phyloP scores from a whole-genome alignment of 1,139 yeast genomes.

The Geotrichum australiense region DNA sequence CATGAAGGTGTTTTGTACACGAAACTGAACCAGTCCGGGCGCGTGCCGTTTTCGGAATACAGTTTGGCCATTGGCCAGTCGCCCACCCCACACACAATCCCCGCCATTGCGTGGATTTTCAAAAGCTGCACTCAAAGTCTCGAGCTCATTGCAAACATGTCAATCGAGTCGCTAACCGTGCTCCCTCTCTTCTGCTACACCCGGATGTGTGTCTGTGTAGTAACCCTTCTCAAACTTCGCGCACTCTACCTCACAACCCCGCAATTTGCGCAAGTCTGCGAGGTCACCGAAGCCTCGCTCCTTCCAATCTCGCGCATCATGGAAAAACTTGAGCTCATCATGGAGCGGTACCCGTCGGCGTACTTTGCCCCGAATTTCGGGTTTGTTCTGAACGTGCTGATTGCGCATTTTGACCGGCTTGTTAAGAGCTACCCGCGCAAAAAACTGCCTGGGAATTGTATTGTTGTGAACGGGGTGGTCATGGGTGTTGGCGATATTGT shows the following conservation, averaged over 20 bases:
- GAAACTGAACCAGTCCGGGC: constrained; percentile 26
- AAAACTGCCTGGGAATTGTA: too few relatives aligned
- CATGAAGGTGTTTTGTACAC: constrained; percentile 51
- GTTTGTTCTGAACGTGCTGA: constrained; percentile 25
- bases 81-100: constrained; percentile 21
- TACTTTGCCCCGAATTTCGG: constrained; percentile 23
- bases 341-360: constrained; percentile 22
- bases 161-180: constrained; percentile 36
- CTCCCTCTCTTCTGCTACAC: constrained; percentile 59
- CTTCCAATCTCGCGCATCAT: constrained; percentile 42
- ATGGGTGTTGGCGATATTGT: not conserved
- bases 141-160: constrained; percentile 18
- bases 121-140: constrained; percentile 22
- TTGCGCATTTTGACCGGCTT: constrained; percentile 28
- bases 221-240: constrained; percentile 54
- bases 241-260: constrained; percentile 53
- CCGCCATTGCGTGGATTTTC: constrained; percentile 22
- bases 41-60: constrained; percentile 35
- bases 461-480: constrained; percentile 6
- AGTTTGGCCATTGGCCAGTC: constrained; percentile 27
- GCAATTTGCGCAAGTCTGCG: constrained; percentile 39
- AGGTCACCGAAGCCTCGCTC: constrained; percentile 43
- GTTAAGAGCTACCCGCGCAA: too few relatives aligned
- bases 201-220: constrained; percentile 61
- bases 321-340: constrained; percentile 24